Percentiles rank a stretch among this genome's conserved stretches.
phyloP scores from a whole-genome alignment of 257 asterid species.

The Solanum acaule region DNA sequence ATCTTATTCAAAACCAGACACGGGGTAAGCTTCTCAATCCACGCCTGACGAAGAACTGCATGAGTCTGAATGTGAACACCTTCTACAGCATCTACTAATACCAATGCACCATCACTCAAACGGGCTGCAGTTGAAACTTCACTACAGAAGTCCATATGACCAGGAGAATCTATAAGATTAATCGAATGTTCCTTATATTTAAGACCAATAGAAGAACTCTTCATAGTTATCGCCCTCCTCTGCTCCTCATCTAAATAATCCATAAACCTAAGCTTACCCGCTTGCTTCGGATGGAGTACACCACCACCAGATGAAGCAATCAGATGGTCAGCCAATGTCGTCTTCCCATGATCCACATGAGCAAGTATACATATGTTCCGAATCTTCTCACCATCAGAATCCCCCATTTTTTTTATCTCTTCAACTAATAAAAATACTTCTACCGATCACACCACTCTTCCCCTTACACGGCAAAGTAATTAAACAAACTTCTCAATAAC shows the following conservation, averaged over 20 bases:
- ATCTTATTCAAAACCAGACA: conserved; percentile 83
- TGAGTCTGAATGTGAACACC: conserved; percentile 98
- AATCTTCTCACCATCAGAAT: conserved; percentile 16
- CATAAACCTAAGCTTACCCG: conserved; percentile 91
- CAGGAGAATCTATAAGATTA: conserved; percentile 90
- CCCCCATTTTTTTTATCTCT: conserved; percentile 11
- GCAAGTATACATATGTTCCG: conserved; percentile 95
- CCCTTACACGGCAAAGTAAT: not conserved
- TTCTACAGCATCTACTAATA: conserved; percentile 87
- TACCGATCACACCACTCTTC: not conserved
- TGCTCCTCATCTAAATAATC: conserved; percentile 96
- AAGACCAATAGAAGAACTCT: conserved; percentile 82
- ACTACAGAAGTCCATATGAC: conserved; percentile 97
- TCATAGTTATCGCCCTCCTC: conserved; percentile 95
- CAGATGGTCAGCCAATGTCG: conserved; percentile 87
- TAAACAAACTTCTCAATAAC: not conserved
- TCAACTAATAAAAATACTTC: not conserved
- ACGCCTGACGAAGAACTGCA: conserved; percentile 86
- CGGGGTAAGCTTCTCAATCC: conserved; percentile 86
- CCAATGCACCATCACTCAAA: conserved; percentile 88
- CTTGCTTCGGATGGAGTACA: conserved; percentile 92
- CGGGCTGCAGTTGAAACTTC: conserved; percentile 98
- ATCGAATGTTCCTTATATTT: conserved; percentile 40
- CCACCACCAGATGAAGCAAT: conserved; percentile 93
- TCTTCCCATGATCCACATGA: conserved; percentile 97